Conservation (phyloP, 768 basidiomycete genomes). For the Lactarius trivialis region DNA sequence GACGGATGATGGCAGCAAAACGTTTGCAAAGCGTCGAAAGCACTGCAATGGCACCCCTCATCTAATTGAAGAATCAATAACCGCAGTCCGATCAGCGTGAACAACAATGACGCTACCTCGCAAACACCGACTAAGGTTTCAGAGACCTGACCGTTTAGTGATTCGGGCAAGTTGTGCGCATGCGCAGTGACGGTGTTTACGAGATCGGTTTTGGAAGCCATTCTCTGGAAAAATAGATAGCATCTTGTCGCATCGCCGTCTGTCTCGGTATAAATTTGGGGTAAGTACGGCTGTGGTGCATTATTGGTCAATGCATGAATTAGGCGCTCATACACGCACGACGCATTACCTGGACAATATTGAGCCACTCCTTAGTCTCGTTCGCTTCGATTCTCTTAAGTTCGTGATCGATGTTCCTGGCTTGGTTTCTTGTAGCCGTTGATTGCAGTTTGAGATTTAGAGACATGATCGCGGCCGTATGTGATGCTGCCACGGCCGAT, state of each 20-base stretch:
- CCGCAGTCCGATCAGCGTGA: neutral
- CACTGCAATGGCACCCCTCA: constrained; percentile 76
- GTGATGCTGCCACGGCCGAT: constrained; percentile 75
- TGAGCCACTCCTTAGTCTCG: constrained; percentile 73
- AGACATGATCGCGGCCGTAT: constrained; percentile 90
- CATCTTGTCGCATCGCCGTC: constrained; percentile 86
- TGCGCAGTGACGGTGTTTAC: constrained; percentile 79
- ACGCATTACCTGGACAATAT: constrained; percentile 66
- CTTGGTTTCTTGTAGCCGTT: constrained; percentile 84
- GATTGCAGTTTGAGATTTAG: constrained; percentile 93
- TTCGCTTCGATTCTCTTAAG: constrained; percentile 76
- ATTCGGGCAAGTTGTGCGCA: constrained; percentile 76
- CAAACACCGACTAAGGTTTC: constrained; percentile 91
- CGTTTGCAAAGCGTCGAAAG: constrained; percentile 83
- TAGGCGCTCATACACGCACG: neutral
- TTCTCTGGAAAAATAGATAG: constrained; percentile 88
- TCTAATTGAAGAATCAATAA: constrained; percentile 37
- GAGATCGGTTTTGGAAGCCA: constrained; percentile 81
- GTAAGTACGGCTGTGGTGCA: constrained; percentile 70
- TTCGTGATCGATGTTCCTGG: constrained; percentile 84
- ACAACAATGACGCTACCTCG: constrained; percentile 48
- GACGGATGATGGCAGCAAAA: constrained; percentile 76
- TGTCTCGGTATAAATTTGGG: constrained; percentile 81
- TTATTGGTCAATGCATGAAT: constrained; percentile 6
- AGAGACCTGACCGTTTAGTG: constrained; percentile 73